Evolutionary conservation across 352 stramenopile species (phyloP).

Genomic region (Phytophthora quininea): DNA sequence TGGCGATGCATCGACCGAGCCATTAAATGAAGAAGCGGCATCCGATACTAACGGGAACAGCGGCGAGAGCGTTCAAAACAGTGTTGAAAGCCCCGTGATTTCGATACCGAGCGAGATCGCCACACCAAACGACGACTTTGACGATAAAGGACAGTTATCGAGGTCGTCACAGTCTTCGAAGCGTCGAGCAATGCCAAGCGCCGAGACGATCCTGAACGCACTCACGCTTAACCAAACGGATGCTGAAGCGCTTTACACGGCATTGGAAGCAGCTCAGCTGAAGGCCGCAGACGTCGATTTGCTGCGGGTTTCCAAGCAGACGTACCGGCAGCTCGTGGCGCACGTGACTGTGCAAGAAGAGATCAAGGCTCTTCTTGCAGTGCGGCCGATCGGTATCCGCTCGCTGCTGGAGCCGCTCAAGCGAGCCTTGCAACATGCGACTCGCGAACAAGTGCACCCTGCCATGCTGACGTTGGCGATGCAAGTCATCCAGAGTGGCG

Average conservation of each 20-base stretch:
- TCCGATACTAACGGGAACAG: conserved; percentile 10
- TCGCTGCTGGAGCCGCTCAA: conserved; percentile 74
- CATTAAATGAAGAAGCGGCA: conserved; percentile 11
- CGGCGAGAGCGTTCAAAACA: conserved; percentile 15
- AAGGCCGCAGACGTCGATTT: conserved; percentile 67
- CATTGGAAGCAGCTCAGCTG: conserved; percentile 63
- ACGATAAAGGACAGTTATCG: conserved; percentile 8
- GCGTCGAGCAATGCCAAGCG: conserved; percentile 15
- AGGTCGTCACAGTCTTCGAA: conserved; percentile 14
- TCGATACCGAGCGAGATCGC: conserved; percentile 9
- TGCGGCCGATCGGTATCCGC: conserved; percentile 73
- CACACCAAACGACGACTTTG: conserved; percentile 8
- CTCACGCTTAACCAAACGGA: conserved; percentile 71
- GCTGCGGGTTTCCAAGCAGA: conserved; percentile 54
- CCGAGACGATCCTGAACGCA: conserved; percentile 49
- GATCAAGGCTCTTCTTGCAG: conserved; percentile 73
- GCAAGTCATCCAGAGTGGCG: conserved; percentile 73
- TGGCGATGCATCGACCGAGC: conserved; percentile 3
- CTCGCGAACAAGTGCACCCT: conserved; percentile 50
- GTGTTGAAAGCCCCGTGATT: neutral
- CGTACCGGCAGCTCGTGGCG: conserved; percentile 74
- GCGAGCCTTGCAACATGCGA: conserved; percentile 51
- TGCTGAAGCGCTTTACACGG: conserved; percentile 77
- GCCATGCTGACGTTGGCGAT: conserved; percentile 63
- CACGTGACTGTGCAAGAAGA: conserved; percentile 80